phyloP scores from a whole-genome alignment of 2,329 filamentous ascomycete species.

The Aspergillus pseudonomiae region DNA sequence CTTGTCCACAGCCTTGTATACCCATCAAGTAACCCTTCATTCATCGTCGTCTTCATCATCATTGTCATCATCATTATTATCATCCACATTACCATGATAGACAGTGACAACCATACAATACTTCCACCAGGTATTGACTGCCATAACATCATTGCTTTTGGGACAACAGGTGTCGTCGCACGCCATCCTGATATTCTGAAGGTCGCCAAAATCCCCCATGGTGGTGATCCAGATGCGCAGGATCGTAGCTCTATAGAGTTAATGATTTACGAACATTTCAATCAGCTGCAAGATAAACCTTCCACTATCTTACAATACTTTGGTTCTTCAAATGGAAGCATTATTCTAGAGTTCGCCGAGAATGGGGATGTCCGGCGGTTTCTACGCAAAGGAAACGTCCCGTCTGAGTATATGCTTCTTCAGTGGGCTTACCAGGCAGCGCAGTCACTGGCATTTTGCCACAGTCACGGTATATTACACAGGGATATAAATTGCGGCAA shows the following conservation, averaged over 20 bases:
- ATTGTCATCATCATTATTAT: background rate
- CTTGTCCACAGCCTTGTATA: background rate
- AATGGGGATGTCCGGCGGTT: background rate
- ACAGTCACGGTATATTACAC: background rate
- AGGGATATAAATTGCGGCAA: background rate
- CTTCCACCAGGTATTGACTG: background rate
- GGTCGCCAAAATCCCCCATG: background rate
- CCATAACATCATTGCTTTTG: background rate
- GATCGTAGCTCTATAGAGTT: background rate
- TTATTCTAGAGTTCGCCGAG: background rate
- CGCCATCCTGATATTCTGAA: background rate
- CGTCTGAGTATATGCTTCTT: background rate
- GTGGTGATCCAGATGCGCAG: background rate
- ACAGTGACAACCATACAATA: background rate
- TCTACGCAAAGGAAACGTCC: background rate
- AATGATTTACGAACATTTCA: background rate
- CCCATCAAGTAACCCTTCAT: background rate
- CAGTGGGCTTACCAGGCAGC: background rate
- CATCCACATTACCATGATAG: background rate
- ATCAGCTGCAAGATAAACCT: background rate
- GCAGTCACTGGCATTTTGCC: background rate
- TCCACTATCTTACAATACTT: background rate
- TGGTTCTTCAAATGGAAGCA: background rate
- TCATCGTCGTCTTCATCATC: background rate
- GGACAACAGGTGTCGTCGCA: background rate